Base-by-base conservation (phyloP, 495 filamentous ascomycete genomes). In the Lophiostoma macrostomum region DNA sequence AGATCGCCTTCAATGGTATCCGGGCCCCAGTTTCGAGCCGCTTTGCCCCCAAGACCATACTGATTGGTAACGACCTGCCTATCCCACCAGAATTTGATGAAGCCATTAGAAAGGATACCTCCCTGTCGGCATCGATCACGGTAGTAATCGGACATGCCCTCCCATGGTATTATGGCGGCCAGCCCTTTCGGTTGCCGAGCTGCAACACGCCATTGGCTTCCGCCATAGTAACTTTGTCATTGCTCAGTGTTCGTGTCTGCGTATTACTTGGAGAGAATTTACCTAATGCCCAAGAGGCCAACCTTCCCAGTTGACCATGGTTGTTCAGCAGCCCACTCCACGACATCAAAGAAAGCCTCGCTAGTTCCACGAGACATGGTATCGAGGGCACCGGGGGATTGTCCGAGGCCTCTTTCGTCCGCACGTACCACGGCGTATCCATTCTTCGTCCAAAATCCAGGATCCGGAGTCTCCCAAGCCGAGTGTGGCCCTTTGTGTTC, bases 81-180 rank as follows among this genome's bases (percentile, higher is more conserved):
- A 63, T 82, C 71, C 82, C 82, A 85, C 81, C 81, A 85, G 50
- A 80, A 77, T 29, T 72, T 66, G 56, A 86, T 82, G 63, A 85
- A 86, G 1, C 65, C 66, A 60, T 84, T 79, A 0, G 78, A 81
- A 23, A 83, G 64, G 34, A 87, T 85, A 1, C 83, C 84, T 2
- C 84, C 84, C 50, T 86, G 83, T 3, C 80, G 71, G 62, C 77
- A 82, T 2, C 78, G 70, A 49, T 84, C 81, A 0, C 80, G 75
- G 59, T 84, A 85, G 48, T 81, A 83, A 51, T 85, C 81, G 0
- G 76, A 79, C 79, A 84, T 82, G n/a, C 82, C 82, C 59, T 85
- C 82, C 82, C 82, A 85, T 0, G 82, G 81, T 10, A 84, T 72
- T 11, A 84, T 84, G 32, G 74, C 76, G 0, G 76, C 65, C 18